Percentiles rank a stretch among this genome's conserved stretches.
Evolutionary conservation across 768 basidiomycete species (phyloP).

Genomic region (Collybia mongolica): DNA sequence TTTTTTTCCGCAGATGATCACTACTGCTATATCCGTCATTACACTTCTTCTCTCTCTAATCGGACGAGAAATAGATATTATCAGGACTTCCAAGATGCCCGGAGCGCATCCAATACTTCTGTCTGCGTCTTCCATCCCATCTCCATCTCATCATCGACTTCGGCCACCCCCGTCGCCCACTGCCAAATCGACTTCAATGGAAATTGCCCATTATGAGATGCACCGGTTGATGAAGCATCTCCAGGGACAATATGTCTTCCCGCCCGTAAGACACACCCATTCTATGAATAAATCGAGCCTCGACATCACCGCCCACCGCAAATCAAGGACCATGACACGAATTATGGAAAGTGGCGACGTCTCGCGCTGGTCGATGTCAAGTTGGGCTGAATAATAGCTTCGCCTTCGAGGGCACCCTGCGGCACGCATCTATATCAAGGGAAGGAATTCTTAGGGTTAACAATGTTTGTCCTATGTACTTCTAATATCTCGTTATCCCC

Average conservation of each 20-base stretch:
- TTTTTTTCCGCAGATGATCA: constrained; percentile 58
- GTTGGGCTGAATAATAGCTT: not conserved
- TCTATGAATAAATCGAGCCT: constrained; percentile 5
- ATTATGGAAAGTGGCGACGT: constrained; percentile 31
- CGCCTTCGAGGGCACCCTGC: too few relatives aligned
- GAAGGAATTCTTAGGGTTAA: too few relatives aligned
- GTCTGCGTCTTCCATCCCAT: constrained; percentile 1
- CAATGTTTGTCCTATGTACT: too few relatives aligned
- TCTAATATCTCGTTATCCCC: too few relatives aligned
- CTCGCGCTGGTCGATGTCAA: constrained; percentile 7
- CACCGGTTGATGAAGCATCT: constrained; percentile 33
- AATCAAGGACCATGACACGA: constrained; percentile 30
- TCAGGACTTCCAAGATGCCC: constrained; percentile 3
- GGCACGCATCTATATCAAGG: too few relatives aligned
- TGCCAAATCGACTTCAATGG: constrained; percentile 25
- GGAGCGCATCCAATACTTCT: constrained; percentile 1
- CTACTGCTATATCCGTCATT: constrained; percentile 38
- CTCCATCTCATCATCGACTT: constrained; percentile 14
- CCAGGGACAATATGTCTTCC: constrained; percentile 41
- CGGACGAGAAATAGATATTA: constrained; percentile 36
- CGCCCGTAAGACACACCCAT: constrained; percentile 29
- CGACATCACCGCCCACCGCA: constrained; percentile 18
- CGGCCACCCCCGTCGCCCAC: constrained; percentile 29
- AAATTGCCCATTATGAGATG: constrained; percentile 37
- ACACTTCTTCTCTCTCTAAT: constrained; percentile 40